Conservation (phyloP, 1,284 basidiomycete genomes). For the Abortiporus biennis region DNA sequence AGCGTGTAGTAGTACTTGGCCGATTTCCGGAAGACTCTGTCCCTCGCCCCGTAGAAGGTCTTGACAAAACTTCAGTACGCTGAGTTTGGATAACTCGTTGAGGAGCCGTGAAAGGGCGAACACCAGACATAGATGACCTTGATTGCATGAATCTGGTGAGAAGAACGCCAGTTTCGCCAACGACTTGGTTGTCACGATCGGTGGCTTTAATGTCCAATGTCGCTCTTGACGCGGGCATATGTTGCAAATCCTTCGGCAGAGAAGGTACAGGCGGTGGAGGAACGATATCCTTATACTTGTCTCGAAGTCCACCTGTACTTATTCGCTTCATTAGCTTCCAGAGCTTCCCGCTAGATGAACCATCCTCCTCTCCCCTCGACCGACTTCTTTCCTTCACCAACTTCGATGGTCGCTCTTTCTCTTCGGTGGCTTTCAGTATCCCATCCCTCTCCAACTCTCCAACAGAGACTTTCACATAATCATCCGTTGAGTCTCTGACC, state of each 20-base stretch:
- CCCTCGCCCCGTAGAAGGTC: conserved; percentile 17
- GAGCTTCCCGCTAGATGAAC: conserved; percentile 36
- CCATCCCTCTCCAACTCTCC: no score
- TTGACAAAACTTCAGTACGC: conserved; percentile 12
- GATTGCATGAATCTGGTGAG: conserved; percentile 24
- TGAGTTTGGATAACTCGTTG: conserved; percentile 9
- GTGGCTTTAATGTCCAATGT: conserved; percentile 21
- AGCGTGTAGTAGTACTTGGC: conserved; percentile 37
- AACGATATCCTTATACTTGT: conserved; percentile 35
- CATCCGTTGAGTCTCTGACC: conserved; percentile 22
- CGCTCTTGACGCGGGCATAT: conserved; percentile 11
- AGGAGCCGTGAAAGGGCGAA: conserved; percentile 18
- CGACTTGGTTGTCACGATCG: conserved; percentile 7
- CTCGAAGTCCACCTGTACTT: conserved; percentile 55
- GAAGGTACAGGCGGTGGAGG: conserved; percentile 55
- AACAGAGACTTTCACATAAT: conserved; percentile 6
- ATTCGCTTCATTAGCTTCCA: conserved; percentile 69
- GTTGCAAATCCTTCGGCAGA: conserved; percentile 37
- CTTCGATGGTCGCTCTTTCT: conserved; percentile 9
- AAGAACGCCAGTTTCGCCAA: conserved; percentile 14
- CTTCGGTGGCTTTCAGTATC: conserved; percentile 6
- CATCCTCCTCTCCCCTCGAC: conserved; percentile 27
- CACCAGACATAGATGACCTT: conserved; percentile 24
- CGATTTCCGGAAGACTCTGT: conserved; percentile 19
- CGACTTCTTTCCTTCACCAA: conserved; percentile 24